Conservation (phyloP, 352 stramenopile genomes). For the Phytopythium delawarense region DNA sequence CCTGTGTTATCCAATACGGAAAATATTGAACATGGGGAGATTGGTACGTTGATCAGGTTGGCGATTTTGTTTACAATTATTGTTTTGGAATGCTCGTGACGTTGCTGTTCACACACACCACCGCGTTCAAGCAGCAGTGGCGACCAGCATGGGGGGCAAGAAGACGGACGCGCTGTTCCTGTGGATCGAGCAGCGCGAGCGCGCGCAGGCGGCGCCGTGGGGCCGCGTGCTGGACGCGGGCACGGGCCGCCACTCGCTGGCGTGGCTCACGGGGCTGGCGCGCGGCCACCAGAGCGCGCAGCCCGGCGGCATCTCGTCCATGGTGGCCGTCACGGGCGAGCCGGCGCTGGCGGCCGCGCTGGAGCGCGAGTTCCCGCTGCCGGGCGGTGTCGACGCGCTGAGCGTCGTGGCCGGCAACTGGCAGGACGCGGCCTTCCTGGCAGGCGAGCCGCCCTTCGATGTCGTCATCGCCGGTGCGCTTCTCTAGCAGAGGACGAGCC, state of each 20-base stretch:
- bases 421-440: constrained; percentile 58
- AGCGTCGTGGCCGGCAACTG: constrained; percentile 68
- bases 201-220: constrained; percentile 22
- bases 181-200: constrained; percentile 65
- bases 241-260: constrained; percentile 86
- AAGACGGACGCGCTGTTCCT: constrained; percentile 73
- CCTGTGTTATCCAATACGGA: background rate
- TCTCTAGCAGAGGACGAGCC: background rate
- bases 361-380: constrained; percentile 31
- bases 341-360: constrained; percentile 40
- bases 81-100: too few relatives aligned
- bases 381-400: constrained; percentile 21
- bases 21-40: too few relatives aligned
- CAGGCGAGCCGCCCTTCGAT: constrained; percentile 59
- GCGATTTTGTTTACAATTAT: too few relatives aligned
- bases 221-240: constrained; percentile 85
- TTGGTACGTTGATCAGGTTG: too few relatives aligned
- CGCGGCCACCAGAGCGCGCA: background rate
- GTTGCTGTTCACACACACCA: too few relatives aligned
- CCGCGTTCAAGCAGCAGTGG: too few relatives aligned
- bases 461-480: constrained; percentile 64
- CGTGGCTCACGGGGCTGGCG: constrained; percentile 62
- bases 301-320: constrained; percentile 15
- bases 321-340: constrained; percentile 79
- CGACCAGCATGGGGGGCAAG: constrained; percentile 5